Evolutionary conservation across 768 basidiomycete species (phyloP).

Genomic region (Asterophora lycoperdoides): DNA sequence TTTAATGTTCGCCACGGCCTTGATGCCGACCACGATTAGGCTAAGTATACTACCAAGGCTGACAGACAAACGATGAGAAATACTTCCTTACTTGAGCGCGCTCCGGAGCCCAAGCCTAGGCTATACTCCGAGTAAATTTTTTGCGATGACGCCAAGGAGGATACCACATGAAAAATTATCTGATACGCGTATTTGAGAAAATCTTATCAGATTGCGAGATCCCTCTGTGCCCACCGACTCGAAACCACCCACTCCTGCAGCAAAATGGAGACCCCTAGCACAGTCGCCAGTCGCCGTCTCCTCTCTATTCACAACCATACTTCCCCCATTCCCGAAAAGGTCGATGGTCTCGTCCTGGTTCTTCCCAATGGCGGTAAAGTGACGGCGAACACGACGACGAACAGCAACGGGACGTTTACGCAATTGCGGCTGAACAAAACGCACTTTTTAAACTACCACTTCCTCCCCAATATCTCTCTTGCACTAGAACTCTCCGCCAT

Average conservation of each 20-base stretch:
- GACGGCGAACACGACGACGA: constrained; percentile 8
- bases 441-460: constrained; percentile 18
- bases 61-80: no score
- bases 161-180: constrained; percentile 15
- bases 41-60: no score
- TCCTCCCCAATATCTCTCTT: constrained; percentile 8
- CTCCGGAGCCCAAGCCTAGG: no score
- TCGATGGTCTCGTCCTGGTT: constrained; percentile 21
- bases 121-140: no score
- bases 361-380: constrained; percentile 27
- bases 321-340: constrained; percentile 4
- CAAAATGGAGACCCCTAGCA: not conserved
- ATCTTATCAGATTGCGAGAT: constrained; percentile 19
- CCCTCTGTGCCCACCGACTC: not conserved
- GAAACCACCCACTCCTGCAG: not conserved
- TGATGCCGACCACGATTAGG: no score
- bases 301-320: constrained; percentile 22
- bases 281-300: constrained; percentile 17
- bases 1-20: no score
- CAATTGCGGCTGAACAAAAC: constrained; percentile 20
- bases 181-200: constrained; percentile 6
- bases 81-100: no score
- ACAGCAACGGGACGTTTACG: constrained; percentile 12
- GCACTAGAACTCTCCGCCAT: constrained; percentile 25
- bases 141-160: no score